Percentiles rank a stretch among this genome's conserved stretches.
Evolutionary conservation across 257 asterid genomes (phyloP).

Genomic region (Coffea eugenioides): DNA sequence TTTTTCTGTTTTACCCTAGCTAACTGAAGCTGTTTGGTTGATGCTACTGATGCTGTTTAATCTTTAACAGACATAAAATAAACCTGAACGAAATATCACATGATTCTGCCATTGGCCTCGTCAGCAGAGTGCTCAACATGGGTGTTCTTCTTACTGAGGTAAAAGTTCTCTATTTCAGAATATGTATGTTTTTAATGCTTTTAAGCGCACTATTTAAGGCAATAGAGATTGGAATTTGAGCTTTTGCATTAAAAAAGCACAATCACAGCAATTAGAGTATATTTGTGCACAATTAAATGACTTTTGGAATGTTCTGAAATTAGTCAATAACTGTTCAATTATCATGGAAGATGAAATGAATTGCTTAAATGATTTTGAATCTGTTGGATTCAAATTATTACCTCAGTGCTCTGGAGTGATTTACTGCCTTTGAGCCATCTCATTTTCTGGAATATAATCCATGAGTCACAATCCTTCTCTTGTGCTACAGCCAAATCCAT

Average conservation of each 20-base stretch:
- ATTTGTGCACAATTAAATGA: not conserved
- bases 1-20: slow-evolving; percentile 9
- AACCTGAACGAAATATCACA: slow-evolving; percentile 94
- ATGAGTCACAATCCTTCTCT: not conserved
- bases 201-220: not conserved
- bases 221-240: too few species aligned
- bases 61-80: slow-evolving; percentile 64
- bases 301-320: not conserved
- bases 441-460: not conserved
- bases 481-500: not conserved
- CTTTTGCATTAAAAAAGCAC: not conserved
- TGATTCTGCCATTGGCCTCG: slow-evolving; percentile 90
- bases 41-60: slow-evolving; percentile 20
- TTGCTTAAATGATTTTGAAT: not conserved
- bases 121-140: slow-evolving; percentile 56
- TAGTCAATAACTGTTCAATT: not conserved
- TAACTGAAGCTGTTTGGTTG: slow-evolving; percentile 4
- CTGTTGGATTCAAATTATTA: not conserved
- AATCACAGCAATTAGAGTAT: not conserved
- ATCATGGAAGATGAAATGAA: not conserved
- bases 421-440: not conserved
- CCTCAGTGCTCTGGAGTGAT: not conserved
- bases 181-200: slow-evolving; percentile 3
- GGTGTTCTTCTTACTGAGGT: slow-evolving; percentile 96
- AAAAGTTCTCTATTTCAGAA: slow-evolving; percentile 19